phyloP scores from a whole-genome alignment of 192 early-diverging fungal genomes.

The Backusella sp. region DNA sequence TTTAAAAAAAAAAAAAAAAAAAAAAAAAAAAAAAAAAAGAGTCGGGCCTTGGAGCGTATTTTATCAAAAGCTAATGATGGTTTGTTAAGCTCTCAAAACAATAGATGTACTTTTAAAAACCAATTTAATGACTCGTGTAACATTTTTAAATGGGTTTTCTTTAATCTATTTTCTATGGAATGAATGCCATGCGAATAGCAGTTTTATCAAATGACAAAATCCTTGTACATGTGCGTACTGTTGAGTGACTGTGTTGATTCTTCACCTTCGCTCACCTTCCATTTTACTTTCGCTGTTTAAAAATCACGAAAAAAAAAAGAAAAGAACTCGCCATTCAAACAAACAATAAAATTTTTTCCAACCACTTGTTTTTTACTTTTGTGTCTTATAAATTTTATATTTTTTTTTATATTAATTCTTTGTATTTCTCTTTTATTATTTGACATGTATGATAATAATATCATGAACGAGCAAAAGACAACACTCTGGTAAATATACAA shows the following conservation, averaged over 20 bases:
- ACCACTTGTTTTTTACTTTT: background rate
- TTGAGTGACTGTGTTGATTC: too few relatives aligned
- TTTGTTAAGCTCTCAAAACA: too few relatives aligned
- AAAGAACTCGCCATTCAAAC: background rate
- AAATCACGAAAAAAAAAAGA: background rate
- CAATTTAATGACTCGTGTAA: too few relatives aligned
- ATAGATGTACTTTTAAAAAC: too few relatives aligned
- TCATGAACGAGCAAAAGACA: slow-evolving; percentile 5
- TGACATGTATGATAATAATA: background rate
- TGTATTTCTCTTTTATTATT: background rate
- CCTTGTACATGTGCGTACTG: too few relatives aligned
- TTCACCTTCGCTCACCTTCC: too few relatives aligned
- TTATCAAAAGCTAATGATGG: too few relatives aligned
- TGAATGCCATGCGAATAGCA: too few relatives aligned
- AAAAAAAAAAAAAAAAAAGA: background rate
- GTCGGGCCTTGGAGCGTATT: too few relatives aligned
- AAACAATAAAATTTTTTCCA: background rate
- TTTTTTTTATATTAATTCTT: background rate
- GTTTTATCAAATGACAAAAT: too few relatives aligned
- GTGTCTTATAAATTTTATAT: background rate
- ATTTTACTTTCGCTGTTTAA: background rate
- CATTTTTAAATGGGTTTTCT: too few relatives aligned
- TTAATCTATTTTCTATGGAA: too few relatives aligned
- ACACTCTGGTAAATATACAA: slow-evolving; percentile 15
- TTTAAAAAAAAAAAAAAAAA: background rate